Evolutionary conservation across 805 yeast species (phyloP).

Genomic region (Metschnikowia cubensis): DNA sequence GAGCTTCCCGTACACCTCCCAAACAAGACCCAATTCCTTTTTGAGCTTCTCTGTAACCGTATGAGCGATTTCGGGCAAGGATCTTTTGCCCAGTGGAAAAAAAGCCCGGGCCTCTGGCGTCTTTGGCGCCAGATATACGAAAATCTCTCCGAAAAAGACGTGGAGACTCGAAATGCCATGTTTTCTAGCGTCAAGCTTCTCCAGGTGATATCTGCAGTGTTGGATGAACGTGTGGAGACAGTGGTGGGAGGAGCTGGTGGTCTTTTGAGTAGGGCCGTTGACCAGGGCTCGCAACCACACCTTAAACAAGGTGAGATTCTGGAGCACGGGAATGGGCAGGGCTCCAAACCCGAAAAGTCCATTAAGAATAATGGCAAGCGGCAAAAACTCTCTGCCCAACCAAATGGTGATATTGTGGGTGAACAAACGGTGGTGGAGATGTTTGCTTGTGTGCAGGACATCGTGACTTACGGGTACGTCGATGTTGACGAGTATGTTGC

Average conservation of each 20-base stretch:
- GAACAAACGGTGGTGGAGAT: slow-evolving; percentile 8
- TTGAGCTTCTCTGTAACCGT: slow-evolving; percentile 59
- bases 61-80: slow-evolving; percentile 46
- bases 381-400: too few relatives aligned
- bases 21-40: slow-evolving; percentile 47
- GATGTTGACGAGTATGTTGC: slow-evolving; percentile 31
- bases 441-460: slow-evolving; percentile 16
- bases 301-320: too few relatives aligned
- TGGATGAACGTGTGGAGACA: slow-evolving; percentile 5
- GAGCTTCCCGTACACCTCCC: slow-evolving; percentile 47
- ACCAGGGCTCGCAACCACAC: background rate
- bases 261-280: background rate
- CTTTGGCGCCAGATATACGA: slow-evolving; percentile 43
- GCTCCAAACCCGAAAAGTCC: too few relatives aligned
- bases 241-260: too few relatives aligned
- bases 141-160: slow-evolving; percentile 16
- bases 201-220: slow-evolving; percentile 14
- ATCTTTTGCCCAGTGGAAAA: slow-evolving; percentile 41
- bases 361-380: too few relatives aligned
- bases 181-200: slow-evolving; percentile 34
- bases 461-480: slow-evolving; percentile 25
- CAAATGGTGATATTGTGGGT: too few relatives aligned
- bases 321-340: too few relatives aligned
- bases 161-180: slow-evolving; percentile 33
- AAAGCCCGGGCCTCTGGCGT: slow-evolving; percentile 45